Evolutionary conservation across 2,329 filamentous ascomycete genomes (phyloP).

Genomic region (Fusarium sp.): DNA sequence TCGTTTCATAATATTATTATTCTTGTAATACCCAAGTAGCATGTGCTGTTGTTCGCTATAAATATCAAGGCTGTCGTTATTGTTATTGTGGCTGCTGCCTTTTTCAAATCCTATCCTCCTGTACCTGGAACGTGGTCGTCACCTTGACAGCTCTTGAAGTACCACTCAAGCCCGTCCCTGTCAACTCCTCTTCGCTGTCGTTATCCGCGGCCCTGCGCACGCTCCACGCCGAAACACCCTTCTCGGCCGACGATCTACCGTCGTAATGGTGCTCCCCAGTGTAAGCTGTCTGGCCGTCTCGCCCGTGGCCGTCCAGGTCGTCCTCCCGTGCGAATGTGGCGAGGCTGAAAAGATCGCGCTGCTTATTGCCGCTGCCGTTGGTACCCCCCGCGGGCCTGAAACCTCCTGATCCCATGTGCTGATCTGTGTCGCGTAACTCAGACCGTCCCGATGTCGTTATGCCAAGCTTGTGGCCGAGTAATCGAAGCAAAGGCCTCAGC

Average conservation of each 20-base stretch:
- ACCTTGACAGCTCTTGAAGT: slow-evolving; percentile 33
- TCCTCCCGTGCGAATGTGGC: slow-evolving; percentile 49
- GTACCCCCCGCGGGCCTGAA: slow-evolving; percentile 22
- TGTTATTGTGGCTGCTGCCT: slow-evolving; percentile 5
- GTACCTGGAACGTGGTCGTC: slow-evolving; percentile 34
- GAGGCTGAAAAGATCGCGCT: slow-evolving; percentile 48
- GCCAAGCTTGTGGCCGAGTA: slow-evolving; percentile 52
- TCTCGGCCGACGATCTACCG: slow-evolving; percentile 28
- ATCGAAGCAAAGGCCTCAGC: slow-evolving; percentile 59
- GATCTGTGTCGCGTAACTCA: slow-evolving; percentile 37
- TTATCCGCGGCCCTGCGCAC: slow-evolving; percentile 25
- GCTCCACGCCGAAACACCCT: slow-evolving; percentile 31
- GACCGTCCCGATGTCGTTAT: slow-evolving; percentile 42
- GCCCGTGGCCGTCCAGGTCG: slow-evolving; percentile 38
- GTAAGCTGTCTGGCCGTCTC: slow-evolving; percentile 39
- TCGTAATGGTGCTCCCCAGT: slow-evolving; percentile 37
- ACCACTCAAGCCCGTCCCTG: slow-evolving; percentile 14
- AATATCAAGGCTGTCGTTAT: slow-evolving; percentile 31
- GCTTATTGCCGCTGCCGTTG: slow-evolving; percentile 24
- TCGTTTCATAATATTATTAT: neutral
- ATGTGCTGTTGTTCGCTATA: slow-evolving; percentile 17
- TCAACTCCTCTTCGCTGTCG: slow-evolving; percentile 43
- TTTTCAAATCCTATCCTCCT: slow-evolving; percentile 40
- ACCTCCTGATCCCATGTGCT: slow-evolving; percentile 21
- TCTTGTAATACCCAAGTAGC: neutral